Conservation (phyloP, 139 green algal species). For the Chlamydomonas eustigma region DNA sequence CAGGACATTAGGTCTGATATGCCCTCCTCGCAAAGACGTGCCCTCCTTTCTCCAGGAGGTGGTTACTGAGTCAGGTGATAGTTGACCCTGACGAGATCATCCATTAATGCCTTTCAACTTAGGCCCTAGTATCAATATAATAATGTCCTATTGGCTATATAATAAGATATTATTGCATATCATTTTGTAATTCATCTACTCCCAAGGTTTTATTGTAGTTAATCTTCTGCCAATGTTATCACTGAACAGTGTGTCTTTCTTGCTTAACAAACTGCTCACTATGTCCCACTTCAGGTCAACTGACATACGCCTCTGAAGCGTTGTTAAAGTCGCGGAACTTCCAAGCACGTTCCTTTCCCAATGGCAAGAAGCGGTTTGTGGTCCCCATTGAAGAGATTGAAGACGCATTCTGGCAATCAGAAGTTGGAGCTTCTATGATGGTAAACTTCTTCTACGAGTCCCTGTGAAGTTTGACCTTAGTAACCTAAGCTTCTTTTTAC, state of each 20-base stretch:
- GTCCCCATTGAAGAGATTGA: conserved; percentile 4
- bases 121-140: too few species aligned
- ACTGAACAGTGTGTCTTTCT: too few species aligned
- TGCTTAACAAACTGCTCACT: neutral
- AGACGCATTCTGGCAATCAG: neutral
- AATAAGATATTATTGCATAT: too few species aligned
- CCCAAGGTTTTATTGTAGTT: too few species aligned
- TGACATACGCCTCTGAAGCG: neutral
- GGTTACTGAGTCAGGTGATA: conserved; percentile 35
- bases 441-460: too few species aligned
- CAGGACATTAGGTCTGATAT: conserved; percentile 49
- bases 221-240: too few species aligned
- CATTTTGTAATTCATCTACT: too few species aligned
- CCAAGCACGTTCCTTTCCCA: neutral
- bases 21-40: conserved; percentile 65
- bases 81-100: too few species aligned
- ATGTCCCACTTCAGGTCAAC: conserved; percentile 25
- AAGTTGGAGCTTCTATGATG: neutral
- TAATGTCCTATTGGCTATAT: too few species aligned
- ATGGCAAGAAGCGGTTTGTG: neutral
- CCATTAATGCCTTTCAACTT: too few species aligned
- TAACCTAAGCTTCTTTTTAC: too few species aligned
- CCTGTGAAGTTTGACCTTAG: too few species aligned
- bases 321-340: conserved; percentile 4
- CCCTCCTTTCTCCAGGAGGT: conserved; percentile 68